Evolutionary conservation across 495 filamentous ascomycete genomes (phyloP).

Genomic region (Daldinia caldariorum): DNA sequence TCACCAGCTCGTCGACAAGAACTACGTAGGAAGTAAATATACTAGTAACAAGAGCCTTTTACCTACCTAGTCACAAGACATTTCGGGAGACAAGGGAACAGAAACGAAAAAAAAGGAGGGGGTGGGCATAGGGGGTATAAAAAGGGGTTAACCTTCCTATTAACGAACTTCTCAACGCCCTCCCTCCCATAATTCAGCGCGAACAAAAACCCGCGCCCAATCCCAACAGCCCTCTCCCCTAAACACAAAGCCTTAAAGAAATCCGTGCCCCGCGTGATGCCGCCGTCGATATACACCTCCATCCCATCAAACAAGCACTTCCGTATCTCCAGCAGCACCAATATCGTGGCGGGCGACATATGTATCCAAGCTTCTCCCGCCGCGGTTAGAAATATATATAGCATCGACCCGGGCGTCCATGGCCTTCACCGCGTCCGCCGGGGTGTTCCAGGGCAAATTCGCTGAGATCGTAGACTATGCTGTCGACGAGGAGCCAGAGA

Average conservation of each 20-base stretch:
- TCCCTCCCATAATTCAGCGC: conserved; percentile 76
- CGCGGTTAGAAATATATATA: conserved; percentile 74
- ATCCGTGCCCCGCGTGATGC: conserved; percentile 70
- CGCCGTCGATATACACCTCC: conserved; percentile 74
- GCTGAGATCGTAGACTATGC: conserved; percentile 79
- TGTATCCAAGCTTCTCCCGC: conserved; percentile 77
- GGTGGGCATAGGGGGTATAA: not conserved
- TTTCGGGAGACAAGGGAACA: too few species aligned
- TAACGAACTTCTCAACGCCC: conserved; percentile 72
- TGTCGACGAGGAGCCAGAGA: conserved; percentile 82
- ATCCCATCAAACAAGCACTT: conserved; percentile 68
- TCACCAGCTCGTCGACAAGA: conserved; percentile 79
- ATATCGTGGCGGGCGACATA: conserved; percentile 67
- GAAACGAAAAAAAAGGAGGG: not conserved
- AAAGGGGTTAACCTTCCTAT: conserved; percentile 55
- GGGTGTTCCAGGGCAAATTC: conserved; percentile 72
- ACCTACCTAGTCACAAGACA: not conserved
- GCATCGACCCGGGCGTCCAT: conserved; percentile 65
- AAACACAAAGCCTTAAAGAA: conserved; percentile 76
- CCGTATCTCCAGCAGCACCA: conserved; percentile 72
- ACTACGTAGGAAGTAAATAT: conserved; percentile 54
- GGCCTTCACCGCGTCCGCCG: conserved; percentile 68
- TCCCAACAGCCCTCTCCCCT: conserved; percentile 70
- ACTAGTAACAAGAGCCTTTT: conserved; percentile 2
- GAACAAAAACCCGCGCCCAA: conserved; percentile 72